These are phyloP conservation scores for Pittosporum tobira DNA, from an alignment of 129 eudicot genomes.

Conservation along the genomic window DNA sequence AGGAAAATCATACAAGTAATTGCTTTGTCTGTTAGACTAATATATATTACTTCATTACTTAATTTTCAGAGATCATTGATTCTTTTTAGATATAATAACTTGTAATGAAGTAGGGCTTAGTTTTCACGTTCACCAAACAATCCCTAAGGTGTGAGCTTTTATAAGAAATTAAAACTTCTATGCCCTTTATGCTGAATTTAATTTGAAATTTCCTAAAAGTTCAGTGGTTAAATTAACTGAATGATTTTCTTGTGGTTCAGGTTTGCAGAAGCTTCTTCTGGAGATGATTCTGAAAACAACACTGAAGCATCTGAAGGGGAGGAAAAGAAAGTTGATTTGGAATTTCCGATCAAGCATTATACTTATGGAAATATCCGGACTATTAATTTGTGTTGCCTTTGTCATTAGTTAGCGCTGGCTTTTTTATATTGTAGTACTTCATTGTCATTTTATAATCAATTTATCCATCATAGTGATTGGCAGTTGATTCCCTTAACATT, in stretches of 20 bases:
- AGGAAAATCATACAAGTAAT: conserved; percentile 55
- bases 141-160: too few relatives aligned
- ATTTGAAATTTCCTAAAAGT: not conserved
- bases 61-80: too few relatives aligned
- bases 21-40: conserved; percentile 14
- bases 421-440: too few relatives aligned
- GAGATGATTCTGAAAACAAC: conserved; percentile 45
- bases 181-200: not conserved
- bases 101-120: too few relatives aligned
- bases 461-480: not conserved
- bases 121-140: too few relatives aligned
- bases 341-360: conserved; percentile 5
- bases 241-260: conserved; percentile 22
- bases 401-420: not conserved
- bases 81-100: too few relatives aligned
- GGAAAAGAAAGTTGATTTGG: conserved; percentile 33
- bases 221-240: not conserved
- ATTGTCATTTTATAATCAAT: not conserved
- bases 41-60: too few relatives aligned
- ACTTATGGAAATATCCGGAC: conserved; percentile 21
- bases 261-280: conserved; percentile 77
- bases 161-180: too few relatives aligned
- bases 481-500: conserved; percentile 25
- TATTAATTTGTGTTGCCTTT: not conserved
- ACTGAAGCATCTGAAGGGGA: conserved; percentile 40